Evolutionary conservation across 345 rosid genomes (phyloP).

Genomic region (Euclidium syriacum): DNA sequence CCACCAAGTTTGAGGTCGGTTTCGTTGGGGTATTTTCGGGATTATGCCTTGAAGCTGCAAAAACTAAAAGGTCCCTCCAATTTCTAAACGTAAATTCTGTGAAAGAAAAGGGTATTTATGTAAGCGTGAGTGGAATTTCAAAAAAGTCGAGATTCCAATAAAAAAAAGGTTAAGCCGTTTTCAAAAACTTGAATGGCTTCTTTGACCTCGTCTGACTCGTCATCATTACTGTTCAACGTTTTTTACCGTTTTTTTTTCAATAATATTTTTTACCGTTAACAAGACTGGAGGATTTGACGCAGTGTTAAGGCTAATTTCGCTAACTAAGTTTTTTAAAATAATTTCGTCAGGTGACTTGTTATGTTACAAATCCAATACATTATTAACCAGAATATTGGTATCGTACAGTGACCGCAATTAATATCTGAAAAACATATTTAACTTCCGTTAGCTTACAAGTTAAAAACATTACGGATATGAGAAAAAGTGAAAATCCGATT

Average conservation of each 20-base stretch:
- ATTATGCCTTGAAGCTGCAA: background rate
- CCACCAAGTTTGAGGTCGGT: background rate
- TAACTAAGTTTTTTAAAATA: background rate
- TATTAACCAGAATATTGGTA: no score
- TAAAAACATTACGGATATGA: no score
- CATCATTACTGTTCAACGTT: background rate
- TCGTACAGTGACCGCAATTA: no score
- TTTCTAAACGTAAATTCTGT: background rate
- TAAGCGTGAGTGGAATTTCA: background rate
- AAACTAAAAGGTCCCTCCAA: background rate
- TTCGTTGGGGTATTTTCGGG: background rate
- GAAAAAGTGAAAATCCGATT: no score
- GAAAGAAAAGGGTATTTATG: background rate
- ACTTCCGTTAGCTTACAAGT: no score
- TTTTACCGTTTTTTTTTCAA: background rate
- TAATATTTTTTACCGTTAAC: background rate
- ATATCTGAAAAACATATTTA: no score
- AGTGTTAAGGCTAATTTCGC: background rate
- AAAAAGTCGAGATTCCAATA: slow-evolving; percentile 19
- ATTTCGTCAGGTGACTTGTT: no score
- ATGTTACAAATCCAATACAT: no score
- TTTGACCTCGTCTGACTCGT: slow-evolving; percentile 24
- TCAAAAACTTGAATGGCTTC: background rate
- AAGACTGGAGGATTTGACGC: slow-evolving; percentile 1
- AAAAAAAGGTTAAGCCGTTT: slow-evolving; percentile 7